These are phyloP conservation scores for Mucor indicus DNA, from an alignment of 371 early-diverging fungal genomes.

Conservation along the genomic window DNA sequence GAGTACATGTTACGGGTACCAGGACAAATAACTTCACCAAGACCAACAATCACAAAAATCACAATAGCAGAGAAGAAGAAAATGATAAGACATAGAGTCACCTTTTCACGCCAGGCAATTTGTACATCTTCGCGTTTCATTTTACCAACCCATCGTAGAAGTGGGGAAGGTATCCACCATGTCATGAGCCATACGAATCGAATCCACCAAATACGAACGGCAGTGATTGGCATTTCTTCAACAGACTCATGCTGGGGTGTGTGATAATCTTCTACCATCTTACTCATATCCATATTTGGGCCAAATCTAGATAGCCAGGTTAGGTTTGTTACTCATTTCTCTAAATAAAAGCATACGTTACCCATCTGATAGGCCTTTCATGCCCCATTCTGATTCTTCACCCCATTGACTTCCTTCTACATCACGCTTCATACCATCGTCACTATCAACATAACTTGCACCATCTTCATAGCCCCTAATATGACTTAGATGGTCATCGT, in stretches of 20 bases:
- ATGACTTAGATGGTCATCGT: slow-evolving; percentile 16
- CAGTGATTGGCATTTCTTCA: slow-evolving; percentile 53
- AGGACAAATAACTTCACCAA: slow-evolving; percentile 89
- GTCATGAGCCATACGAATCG: slow-evolving; percentile 84
- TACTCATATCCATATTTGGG: slow-evolving; percentile 54
- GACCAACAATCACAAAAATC: slow-evolving; percentile 87
- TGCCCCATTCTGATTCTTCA: slow-evolving; percentile 55
- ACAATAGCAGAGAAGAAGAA: slow-evolving; percentile 73
- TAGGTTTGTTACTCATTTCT: too few species aligned
- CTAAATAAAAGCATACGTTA: too few species aligned
- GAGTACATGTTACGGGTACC: slow-evolving; percentile 65
- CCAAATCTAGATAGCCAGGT: slow-evolving; percentile 40
- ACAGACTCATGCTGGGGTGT: slow-evolving; percentile 53
- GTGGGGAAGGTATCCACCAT: slow-evolving; percentile 83
- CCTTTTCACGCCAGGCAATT: slow-evolving; percentile 97
- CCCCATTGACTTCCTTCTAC: slow-evolving; percentile 53
- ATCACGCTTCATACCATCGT: slow-evolving; percentile 45
- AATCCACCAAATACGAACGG: slow-evolving; percentile 82
- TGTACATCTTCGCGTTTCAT: slow-evolving; percentile 84
- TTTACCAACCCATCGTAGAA: slow-evolving; percentile 62
- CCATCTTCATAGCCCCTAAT: slow-evolving; percentile 36
- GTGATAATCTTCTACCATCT: slow-evolving; percentile 49
- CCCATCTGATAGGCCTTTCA: slow-evolving; percentile 49
- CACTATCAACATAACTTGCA: slow-evolving; percentile 46
- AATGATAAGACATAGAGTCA: slow-evolving; percentile 89